A percentile compares a stretch with the other conserved stretches of the same genome.
Conservation (phyloP, 495 filamentous ascomycete genomes). For the Tuber borchii region DNA sequence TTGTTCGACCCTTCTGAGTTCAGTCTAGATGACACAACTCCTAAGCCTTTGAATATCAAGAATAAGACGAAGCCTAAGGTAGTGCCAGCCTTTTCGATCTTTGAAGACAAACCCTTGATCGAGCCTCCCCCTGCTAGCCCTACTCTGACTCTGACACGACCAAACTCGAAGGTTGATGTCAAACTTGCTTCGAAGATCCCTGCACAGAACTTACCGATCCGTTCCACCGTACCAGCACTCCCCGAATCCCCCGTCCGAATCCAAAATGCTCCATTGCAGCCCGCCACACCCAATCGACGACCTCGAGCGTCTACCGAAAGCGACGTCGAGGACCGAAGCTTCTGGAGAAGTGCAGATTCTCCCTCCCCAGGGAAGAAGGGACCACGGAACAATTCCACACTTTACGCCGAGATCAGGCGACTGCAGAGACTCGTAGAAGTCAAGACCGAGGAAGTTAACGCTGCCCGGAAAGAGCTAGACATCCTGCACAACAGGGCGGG, state of each 20-base stretch:
- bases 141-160: constrained; percentile 37
- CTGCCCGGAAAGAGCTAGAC: constrained; percentile 33
- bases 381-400: constrained; percentile 33
- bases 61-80: constrained; percentile 37
- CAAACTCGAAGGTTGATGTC: constrained; percentile 38
- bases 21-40: constrained; percentile 32
- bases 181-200: constrained; percentile 31
- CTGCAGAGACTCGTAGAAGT: constrained; percentile 35
- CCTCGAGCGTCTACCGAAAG: constrained; percentile 36
- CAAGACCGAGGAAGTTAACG: constrained; percentile 37
- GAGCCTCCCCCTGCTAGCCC: constrained; percentile 30
- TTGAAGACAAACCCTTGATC: constrained; percentile 35
- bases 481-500: constrained; percentile 37
- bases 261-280: constrained; percentile 31
- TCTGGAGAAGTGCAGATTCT: constrained; percentile 24
- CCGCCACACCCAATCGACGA: constrained; percentile 36
- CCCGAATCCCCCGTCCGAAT: constrained; percentile 30
- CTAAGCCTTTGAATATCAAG: constrained; percentile 35
- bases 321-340: constrained; percentile 36
- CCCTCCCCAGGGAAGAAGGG: constrained; percentile 35
- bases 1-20: constrained; percentile 27
- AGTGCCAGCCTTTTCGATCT: constrained; percentile 39
- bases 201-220: constrained; percentile 12
- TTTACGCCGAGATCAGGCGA: constrained; percentile 39
- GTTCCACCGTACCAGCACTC: constrained; percentile 7